Percentiles rank a stretch among this genome's conserved stretches.
These are phyloP conservation scores for Fomitopsis pinicola DNA, from an alignment of 1,284 basidiomycete species.

Conservation along the genomic window DNA sequence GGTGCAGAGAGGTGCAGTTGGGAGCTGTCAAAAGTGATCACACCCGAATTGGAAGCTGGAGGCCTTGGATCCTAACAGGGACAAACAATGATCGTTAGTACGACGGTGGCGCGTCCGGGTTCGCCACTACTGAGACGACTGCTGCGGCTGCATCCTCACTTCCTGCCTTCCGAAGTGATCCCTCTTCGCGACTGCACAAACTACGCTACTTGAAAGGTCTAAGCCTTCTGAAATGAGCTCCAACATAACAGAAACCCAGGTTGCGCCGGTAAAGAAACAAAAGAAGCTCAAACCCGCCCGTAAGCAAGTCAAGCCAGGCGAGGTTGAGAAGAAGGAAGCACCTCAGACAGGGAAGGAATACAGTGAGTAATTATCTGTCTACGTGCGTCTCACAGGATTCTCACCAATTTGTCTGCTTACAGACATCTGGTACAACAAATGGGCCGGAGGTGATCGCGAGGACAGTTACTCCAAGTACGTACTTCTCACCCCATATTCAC, in stretches of 20 bases:
- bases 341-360: constrained; percentile 94
- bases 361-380: constrained; percentile 52
- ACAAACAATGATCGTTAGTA: constrained; percentile 1
- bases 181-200: neutral
- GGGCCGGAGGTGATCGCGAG: constrained; percentile 93
- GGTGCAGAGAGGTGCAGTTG: no score
- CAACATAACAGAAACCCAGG: constrained; percentile 22
- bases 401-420: constrained; percentile 12
- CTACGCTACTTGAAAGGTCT: neutral
- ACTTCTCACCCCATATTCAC: neutral
- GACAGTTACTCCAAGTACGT: constrained; percentile 89
- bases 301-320: constrained; percentile 86
- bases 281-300: constrained; percentile 77
- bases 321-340: constrained; percentile 85
- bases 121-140: neutral
- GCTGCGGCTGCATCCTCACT: no score
- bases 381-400: constrained; percentile 7
- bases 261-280: constrained; percentile 33
- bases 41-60: no score
- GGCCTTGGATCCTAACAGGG: constrained; percentile 4
- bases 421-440: constrained; percentile 99
- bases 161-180: no score
- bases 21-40: no score
- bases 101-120: neutral
- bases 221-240: constrained; percentile 16